Conservation (phyloP, 2,329 filamentous ascomycete species). For the Rutstroemia sp. region DNA sequence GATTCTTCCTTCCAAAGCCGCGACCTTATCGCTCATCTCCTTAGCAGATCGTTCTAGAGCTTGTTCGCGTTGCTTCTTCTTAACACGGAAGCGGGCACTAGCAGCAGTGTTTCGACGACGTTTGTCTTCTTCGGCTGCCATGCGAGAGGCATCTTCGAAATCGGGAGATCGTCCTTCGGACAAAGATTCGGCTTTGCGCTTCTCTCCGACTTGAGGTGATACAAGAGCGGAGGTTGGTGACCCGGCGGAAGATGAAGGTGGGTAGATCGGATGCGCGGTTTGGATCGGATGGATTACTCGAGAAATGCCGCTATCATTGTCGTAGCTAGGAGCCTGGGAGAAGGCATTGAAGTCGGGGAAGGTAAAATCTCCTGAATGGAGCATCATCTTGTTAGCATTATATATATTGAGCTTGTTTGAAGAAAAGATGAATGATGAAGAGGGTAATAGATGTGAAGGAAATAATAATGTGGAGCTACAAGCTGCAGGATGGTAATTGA, state of each 20-base stretch:
- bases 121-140: conserved; percentile 83
- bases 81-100: conserved; percentile 81
- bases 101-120: conserved; percentile 83
- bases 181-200: conserved; percentile 29
- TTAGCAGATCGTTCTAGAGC: conserved; percentile 74
- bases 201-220: conserved; percentile 23
- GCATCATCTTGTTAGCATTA: conserved; percentile 22
- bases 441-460: conserved; percentile 2
- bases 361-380: conserved; percentile 25
- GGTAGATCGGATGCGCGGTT: conserved; percentile 14
- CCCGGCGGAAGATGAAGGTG: conserved; percentile 17
- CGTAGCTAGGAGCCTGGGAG: conserved; percentile 16
- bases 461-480: conserved; percentile 2
- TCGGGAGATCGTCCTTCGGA: conserved; percentile 30
- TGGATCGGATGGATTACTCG: conserved; percentile 15
- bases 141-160: conserved; percentile 63
- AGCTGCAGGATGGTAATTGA: background rate
- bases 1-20: conserved; percentile 63
- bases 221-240: conserved; percentile 19
- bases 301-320: conserved; percentile 9
- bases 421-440: background rate
- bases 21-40: conserved; percentile 76
- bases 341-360: conserved; percentile 28
- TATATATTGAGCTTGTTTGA: background rate
- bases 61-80: conserved; percentile 94